A percentile compares a stretch with the other conserved stretches of the same genome.
Conservation (phyloP, 768 basidiomycete genomes). For the Phallus indusiatus region DNA sequence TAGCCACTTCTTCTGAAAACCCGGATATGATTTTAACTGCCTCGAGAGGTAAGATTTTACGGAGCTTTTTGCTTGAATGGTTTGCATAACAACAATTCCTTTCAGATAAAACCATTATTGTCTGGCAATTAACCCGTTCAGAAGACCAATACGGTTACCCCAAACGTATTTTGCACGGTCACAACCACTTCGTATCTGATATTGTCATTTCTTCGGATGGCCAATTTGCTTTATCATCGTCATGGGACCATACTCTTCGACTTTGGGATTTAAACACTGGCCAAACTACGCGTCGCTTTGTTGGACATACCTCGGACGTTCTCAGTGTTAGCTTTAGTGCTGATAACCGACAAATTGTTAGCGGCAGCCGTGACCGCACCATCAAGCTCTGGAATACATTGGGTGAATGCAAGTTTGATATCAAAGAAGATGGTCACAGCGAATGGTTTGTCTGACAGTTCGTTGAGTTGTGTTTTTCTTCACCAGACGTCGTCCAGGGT, state of each 20-base stretch:
- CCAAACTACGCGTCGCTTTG: conserved; percentile 89
- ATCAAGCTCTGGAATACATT: conserved; percentile 99
- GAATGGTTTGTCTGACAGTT: conserved; percentile 58
- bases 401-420: conserved; percentile 99
- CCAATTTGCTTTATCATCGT: conserved; percentile 97
- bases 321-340: conserved; percentile 99
- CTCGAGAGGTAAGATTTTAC: conserved; percentile 68
- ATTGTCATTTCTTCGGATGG: conserved; percentile 99
- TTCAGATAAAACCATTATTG: conserved; percentile 98
- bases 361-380: conserved; percentile 89
- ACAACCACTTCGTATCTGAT: conserved; percentile 99
- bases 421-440: conserved; percentile 95
- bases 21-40: conserved; percentile 99
- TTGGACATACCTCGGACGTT: conserved; percentile 96
- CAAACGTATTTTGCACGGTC: conserved; percentile 94
- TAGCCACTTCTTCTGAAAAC: conserved; percentile 97
- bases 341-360: conserved; percentile 99
- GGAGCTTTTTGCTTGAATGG: conserved; percentile 20
- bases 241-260: conserved; percentile 99
- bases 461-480: not conserved
- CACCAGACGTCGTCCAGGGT: conserved; percentile 50
- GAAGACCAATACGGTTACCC: conserved; percentile 93
- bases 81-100: conserved; percentile 15
- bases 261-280: conserved; percentile 99
- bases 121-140: conserved; percentile 92